Evolutionary conservation across 2,329 filamentous ascomycete genomes (phyloP).

Genomic region (Graphium sp.): DNA sequence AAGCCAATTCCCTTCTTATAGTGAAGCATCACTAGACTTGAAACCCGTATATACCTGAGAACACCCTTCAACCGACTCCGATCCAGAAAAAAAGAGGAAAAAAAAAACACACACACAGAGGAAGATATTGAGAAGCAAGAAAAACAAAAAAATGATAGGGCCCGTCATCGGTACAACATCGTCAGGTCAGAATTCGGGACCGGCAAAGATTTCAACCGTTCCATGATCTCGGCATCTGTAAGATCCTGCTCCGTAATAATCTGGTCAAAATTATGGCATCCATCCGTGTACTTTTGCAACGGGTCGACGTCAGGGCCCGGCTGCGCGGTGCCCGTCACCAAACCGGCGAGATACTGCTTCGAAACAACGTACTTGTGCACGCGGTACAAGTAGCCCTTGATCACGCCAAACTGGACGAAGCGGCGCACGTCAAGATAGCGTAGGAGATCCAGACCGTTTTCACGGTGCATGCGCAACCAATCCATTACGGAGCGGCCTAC

Average conservation of each 20-base stretch:
- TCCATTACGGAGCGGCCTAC: slow-evolving; percentile 74
- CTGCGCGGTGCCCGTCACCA: slow-evolving; percentile 35
- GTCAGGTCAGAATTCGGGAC: slow-evolving; percentile 33
- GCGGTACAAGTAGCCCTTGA: slow-evolving; percentile 86
- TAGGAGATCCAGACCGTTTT: slow-evolving; percentile 47
- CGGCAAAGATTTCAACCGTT: slow-evolving; percentile 42
- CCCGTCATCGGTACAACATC: slow-evolving; percentile 30
- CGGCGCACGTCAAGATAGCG: slow-evolving; percentile 72
- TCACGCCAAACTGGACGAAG: slow-evolving; percentile 87
- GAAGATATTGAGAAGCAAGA: too few relatives aligned
- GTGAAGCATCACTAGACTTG: too few relatives aligned
- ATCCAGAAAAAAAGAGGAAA: slow-evolving; percentile 1
- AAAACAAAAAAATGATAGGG: slow-evolving; percentile 6
- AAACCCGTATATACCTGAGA: too few relatives aligned
- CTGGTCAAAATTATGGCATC: slow-evolving; percentile 63
- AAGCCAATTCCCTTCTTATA: too few relatives aligned
- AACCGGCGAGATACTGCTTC: slow-evolving; percentile 38
- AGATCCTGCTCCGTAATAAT: slow-evolving; percentile 63
- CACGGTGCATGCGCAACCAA: slow-evolving; percentile 65
- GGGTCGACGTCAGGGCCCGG: slow-evolving; percentile 25
- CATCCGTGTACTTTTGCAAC: slow-evolving; percentile 55
- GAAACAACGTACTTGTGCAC: slow-evolving; percentile 81
- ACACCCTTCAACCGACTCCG: too few relatives aligned
- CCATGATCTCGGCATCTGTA: slow-evolving; percentile 53
- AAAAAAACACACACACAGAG: too few relatives aligned